Percentiles rank a stretch among this genome's conserved stretches.
phyloP scores from a whole-genome alignment of 2,329 filamentous ascomycete genomes.

The Grosmannia penicillata region DNA sequence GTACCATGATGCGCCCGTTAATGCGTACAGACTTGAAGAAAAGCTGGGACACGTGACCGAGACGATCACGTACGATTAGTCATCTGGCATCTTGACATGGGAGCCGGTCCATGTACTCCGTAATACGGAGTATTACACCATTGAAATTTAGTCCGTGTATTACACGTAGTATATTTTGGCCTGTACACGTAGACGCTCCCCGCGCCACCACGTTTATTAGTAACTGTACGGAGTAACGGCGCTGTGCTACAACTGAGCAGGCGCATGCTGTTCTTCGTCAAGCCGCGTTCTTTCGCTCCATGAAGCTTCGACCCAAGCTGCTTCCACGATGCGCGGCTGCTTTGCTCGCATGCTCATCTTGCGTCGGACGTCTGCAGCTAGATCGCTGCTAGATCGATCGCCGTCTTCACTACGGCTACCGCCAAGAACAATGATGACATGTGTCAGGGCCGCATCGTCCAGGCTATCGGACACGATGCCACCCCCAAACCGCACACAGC shows the following conservation, averaged over 20 bases:
- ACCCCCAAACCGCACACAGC: constrained; percentile 53
- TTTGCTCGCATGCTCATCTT: constrained; percentile 27
- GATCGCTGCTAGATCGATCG: constrained; percentile 20
- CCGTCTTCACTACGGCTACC: constrained; percentile 14
- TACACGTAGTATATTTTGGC: too few species aligned
- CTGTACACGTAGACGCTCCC: too few species aligned
- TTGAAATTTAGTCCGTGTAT: too few species aligned
- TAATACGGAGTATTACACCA: too few species aligned
- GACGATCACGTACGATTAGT: too few species aligned
- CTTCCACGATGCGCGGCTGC: constrained; percentile 54
- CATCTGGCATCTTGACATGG: too few species aligned
- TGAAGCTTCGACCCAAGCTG: constrained; percentile 62
- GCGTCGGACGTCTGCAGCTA: constrained; percentile 28
- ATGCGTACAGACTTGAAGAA: too few species aligned
- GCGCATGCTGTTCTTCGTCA: constrained; percentile 55
- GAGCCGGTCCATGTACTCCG: too few species aligned
- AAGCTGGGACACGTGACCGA: too few species aligned
- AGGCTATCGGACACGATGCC: constrained; percentile 40
- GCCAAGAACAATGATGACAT: constrained; percentile 46
- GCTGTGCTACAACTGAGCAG: constrained; percentile 11
- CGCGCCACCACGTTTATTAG: too few species aligned
- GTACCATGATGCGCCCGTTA: too few species aligned
- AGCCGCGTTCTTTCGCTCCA: constrained; percentile 67
- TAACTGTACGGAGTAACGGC: too few species aligned
- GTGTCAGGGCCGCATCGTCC: constrained; percentile 46